Evolutionary conservation across 805 yeast species (phyloP), one percentile per base, ranked within the genome.

Genomic region (Ogataea minuta): DNA sequence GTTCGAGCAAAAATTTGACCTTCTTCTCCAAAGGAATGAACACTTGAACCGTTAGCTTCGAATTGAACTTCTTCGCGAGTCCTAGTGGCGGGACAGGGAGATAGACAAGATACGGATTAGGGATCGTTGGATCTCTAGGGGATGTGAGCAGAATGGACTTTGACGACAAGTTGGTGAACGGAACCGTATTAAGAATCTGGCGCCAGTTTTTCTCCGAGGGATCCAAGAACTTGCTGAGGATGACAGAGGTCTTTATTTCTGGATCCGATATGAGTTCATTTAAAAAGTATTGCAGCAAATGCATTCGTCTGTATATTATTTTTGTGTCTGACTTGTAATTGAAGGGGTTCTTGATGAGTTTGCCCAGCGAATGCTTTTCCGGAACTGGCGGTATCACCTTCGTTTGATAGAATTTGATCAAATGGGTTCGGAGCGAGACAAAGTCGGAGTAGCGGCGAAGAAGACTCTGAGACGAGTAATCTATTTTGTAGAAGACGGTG

Each of bases 331-430:
- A 46, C 31, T 57, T 61, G 42, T 62, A 63, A 19, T 47, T 48
- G 28, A 63, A 56, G 2, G 67, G 67, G 34, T 56, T 55, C 19
- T 49, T 49, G 13, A 64, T 43, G 13, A 62, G 45, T 27, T 54
- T 46, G 30, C 74, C 62, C 11, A 77, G 48, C 2, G 80, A 70
- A 46, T 84, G 93, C 54, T 84, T 85, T 57, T 82, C 84, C 0
- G 99, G 99, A n/a, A 93, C 87, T 1, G 97, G 96, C 3, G 99
- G 98, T 8, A 93, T 78, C 9, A 93, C 76, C n/a, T 85, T 63
- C 4, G 95, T 79, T 4, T 98, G 99, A 52, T 84, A 82, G 38
- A 90, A 68, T 48, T 80, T 77, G 2, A 78, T 66, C 23, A 93
- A 66, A 4, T 81, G 74, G 20, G 77, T 79, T 41, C 96, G 71